phyloP scores from a whole-genome alignment of 805 yeast genomes.

The Ogataea dorogensis region DNA sequence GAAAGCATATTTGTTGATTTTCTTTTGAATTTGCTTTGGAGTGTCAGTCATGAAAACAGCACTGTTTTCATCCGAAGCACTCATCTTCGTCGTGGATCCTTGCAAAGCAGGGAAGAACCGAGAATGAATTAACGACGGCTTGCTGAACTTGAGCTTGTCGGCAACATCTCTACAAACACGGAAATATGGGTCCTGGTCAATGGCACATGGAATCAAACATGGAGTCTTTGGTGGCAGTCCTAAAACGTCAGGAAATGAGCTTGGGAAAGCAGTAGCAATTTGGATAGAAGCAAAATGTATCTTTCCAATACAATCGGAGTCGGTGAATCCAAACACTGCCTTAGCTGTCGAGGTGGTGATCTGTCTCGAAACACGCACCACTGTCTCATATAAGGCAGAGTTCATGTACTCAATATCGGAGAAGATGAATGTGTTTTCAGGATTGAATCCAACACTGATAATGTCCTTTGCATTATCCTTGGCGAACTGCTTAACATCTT shows the following conservation, averaged over 20 bases:
- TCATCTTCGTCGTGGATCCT: conserved; percentile 95
- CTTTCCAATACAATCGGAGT: conserved; percentile 92
- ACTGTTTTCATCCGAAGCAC: conserved; percentile 86
- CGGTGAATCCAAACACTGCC: conserved; percentile 95
- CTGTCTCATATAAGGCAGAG: conserved; percentile 90
- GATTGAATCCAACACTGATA: conserved; percentile 90
- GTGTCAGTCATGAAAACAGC: conserved; percentile 97
- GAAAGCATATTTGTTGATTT: conserved; percentile 94
- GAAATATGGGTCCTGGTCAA: conserved; percentile 98
- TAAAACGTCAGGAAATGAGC: conserved; percentile 90
- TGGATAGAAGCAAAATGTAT: conserved; percentile 94
- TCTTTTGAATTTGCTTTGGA: conserved; percentile 86
- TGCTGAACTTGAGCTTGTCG: conserved; percentile 81
- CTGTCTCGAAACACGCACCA: conserved; percentile 87
- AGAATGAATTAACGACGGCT: conserved; percentile 91
- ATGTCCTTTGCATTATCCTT: conserved; percentile 87
- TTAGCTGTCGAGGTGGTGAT: conserved; percentile 96
- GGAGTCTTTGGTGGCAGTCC: conserved; percentile 89
- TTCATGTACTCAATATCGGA: conserved; percentile 93
- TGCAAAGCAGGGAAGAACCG: conserved; percentile 97
- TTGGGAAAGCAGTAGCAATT: conserved; percentile 93
- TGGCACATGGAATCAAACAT: conserved; percentile 97
- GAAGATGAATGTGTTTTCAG: conserved; percentile 92
- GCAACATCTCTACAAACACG: conserved; percentile 98
- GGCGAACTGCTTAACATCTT: conserved; percentile 80